phyloP scores from a whole-genome alignment of 2,329 filamentous ascomycete genomes.

The Tolypocladium endophyticum region DNA sequence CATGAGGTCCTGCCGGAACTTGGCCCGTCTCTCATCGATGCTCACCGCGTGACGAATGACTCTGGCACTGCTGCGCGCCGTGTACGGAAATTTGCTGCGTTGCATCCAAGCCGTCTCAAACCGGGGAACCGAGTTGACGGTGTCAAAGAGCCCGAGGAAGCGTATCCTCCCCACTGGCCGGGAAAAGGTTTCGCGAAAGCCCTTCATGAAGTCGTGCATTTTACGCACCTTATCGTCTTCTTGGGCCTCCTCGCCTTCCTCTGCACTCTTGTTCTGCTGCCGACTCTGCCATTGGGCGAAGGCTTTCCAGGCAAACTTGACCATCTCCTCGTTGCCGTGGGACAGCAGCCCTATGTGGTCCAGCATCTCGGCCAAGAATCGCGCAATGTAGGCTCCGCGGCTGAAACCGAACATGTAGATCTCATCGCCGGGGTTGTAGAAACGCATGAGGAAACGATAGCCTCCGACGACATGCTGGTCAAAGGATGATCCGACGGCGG shows the following conservation, averaged over 20 bases:
- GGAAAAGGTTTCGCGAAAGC: constrained; percentile 72
- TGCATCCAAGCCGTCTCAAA: constrained; percentile 74
- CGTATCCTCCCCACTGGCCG: constrained; percentile 62
- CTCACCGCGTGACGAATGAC: constrained; percentile 60
- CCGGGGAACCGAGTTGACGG: constrained; percentile 67
- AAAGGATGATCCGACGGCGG: constrained; percentile 69
- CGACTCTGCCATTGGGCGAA: constrained; percentile 65
- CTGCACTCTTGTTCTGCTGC: constrained; percentile 30
- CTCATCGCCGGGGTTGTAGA: constrained; percentile 52
- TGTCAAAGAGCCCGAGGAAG: constrained; percentile 74
- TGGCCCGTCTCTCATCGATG: constrained; percentile 61
- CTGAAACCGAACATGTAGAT: constrained; percentile 70
- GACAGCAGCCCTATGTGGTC: constrained; percentile 71
- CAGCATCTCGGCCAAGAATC: constrained; percentile 74
- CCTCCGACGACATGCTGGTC: constrained; percentile 75
- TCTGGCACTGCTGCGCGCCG: constrained; percentile 43
- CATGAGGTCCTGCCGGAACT: constrained; percentile 62
- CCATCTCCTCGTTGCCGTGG: constrained; percentile 78
- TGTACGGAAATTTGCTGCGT: constrained; percentile 65
- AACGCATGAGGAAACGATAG: constrained; percentile 70
- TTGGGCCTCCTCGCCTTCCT: constrained; percentile 30
- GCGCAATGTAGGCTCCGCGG: constrained; percentile 61
- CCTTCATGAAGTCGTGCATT: constrained; percentile 66
- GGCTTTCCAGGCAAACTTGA: constrained; percentile 73
- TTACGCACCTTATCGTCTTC: constrained; percentile 27